A percentile compares a stretch with the other conserved stretches of the same genome.
These are phyloP conservation scores for Eutypella sp. DNA, from an alignment of 2,329 filamentous ascomycete genomes.

Conservation along the genomic window DNA sequence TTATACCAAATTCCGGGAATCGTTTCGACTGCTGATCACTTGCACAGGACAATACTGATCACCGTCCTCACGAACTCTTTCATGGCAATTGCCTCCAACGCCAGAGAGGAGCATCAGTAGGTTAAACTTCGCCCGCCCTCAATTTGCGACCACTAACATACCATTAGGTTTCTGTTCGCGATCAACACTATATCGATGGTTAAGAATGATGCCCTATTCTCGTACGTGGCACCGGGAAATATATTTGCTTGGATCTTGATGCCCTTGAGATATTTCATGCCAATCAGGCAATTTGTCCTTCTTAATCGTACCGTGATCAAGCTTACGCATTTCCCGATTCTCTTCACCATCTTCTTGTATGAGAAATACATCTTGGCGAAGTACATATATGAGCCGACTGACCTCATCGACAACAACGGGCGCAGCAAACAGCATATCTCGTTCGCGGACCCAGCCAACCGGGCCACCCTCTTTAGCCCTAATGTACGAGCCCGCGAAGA, in stretches of 20 bases:
- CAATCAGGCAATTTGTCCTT: slow-evolving; percentile 75
- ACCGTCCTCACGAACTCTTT: slow-evolving; percentile 96
- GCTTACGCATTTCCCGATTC: slow-evolving; percentile 77
- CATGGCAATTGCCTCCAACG: slow-evolving; percentile 90
- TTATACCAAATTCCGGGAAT: background rate
- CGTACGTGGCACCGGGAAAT: slow-evolving; percentile 87
- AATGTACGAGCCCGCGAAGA: slow-evolving; percentile 71
- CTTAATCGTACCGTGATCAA: slow-evolving; percentile 92
- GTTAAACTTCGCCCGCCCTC: slow-evolving; percentile 16
- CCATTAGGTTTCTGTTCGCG: slow-evolving; percentile 71
- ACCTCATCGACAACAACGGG: slow-evolving; percentile 71
- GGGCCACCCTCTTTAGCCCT: slow-evolving; percentile 67
- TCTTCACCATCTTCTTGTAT: slow-evolving; percentile 83
- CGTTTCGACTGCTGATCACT: slow-evolving; percentile 12
- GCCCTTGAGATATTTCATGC: slow-evolving; percentile 74
- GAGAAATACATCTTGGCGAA: slow-evolving; percentile 74
- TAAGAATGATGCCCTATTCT: slow-evolving; percentile 95
- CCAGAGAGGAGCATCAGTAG: slow-evolving; percentile 79
- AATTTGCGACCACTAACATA: slow-evolving; percentile 8
- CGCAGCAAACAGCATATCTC: slow-evolving; percentile 48
- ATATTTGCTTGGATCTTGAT: slow-evolving; percentile 86
- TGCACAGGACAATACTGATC: slow-evolving; percentile 73
- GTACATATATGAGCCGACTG: slow-evolving; percentile 74
- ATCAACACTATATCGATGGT: slow-evolving; percentile 98
- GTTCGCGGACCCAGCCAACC: slow-evolving; percentile 51